Conservation (phyloP, 805 yeast species). For the Metschnikowia noctiluminum region DNA sequence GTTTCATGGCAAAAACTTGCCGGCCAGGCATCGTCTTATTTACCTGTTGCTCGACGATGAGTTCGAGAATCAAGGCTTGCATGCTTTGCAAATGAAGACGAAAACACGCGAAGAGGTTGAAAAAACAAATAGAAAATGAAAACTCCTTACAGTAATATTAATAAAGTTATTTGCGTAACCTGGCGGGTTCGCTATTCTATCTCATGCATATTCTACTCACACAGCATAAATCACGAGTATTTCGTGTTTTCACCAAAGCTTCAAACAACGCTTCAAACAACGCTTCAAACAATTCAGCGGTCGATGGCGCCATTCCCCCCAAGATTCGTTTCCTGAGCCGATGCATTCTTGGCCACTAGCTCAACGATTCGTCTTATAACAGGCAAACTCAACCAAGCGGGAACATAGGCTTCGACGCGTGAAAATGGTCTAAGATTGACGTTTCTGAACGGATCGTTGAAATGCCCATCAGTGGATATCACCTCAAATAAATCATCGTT, state of each 20-base stretch:
- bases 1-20: slow-evolving; percentile 63
- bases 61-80: slow-evolving; percentile 66
- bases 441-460: slow-evolving; percentile 78
- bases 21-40: slow-evolving; percentile 74
- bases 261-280: background rate
- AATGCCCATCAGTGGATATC: slow-evolving; percentile 67
- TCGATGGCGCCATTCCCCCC: slow-evolving; percentile 2
- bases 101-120: slow-evolving; percentile 60
- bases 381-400: slow-evolving; percentile 90
- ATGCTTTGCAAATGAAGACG: slow-evolving; percentile 83
- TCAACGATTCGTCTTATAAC: slow-evolving; percentile 85
- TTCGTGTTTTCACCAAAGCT: no score
- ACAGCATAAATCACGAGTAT: no score
- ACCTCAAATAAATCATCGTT: slow-evolving; percentile 66
- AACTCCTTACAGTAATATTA: no score
- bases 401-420: slow-evolving; percentile 85
- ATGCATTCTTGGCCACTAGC: slow-evolving; percentile 78
- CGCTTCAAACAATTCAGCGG: background rate
- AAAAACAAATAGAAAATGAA: slow-evolving; percentile 8
- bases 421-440: slow-evolving; percentile 75
- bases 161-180: no score
- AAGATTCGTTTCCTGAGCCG: slow-evolving; percentile 51
- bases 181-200: no score
- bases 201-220: no score
- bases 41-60: slow-evolving; percentile 72